Evolutionary conservation across 2,329 filamentous ascomycete genomes (phyloP), one percentile per base, ranked within the genome.

Genomic region (Cladosporium oxysporum): DNA sequence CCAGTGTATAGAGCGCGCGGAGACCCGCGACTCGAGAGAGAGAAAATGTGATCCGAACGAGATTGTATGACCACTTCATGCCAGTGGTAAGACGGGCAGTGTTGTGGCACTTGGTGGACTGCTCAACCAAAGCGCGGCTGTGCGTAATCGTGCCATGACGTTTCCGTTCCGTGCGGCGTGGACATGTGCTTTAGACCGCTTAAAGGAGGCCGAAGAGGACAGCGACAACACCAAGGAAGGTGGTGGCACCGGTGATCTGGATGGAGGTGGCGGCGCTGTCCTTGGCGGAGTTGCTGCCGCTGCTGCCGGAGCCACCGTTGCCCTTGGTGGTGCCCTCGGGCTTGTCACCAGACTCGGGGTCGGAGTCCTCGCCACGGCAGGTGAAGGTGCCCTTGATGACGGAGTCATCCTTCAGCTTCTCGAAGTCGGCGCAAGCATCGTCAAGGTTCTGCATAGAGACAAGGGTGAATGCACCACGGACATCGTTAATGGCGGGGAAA

Each of bases 401-500:
- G 71, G 78, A 77, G 72, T 73, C 74, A 69, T 79, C 74, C 62
- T 76, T 72, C 66, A 82, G 74, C 10, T 68, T 58, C 70, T 80
- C 68, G 78, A 83, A 83, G 66, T 73, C 66, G 66, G 68, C 66
- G 77, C 82, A 84, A 41, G 74, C 72, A 26, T 67, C 62, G 62
- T 72, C 71, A 68, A 84, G 74, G 72, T 83, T 76, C 57, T 73
- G 74, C 60, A 78, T 77, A 16, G 80, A 82, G 73, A 82, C 79
- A 62, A 84, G 72, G 79, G 83, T 83, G 79, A 83, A 83, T 53
- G 81, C 80, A 77, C 82, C 82, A 68, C 76, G 76, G 70, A 83
- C 80, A 65, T 79, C 76, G 66, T 75, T 71, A 49, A 84, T 76
- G 21, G 80, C 76, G 67, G 91, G 89, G 63, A 97, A 85, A 41